A percentile compares a stretch with the other conserved stretches of the same genome.
Evolutionary conservation across 352 stramenopile genomes (phyloP).

Genomic region (Pythium monospermum): DNA sequence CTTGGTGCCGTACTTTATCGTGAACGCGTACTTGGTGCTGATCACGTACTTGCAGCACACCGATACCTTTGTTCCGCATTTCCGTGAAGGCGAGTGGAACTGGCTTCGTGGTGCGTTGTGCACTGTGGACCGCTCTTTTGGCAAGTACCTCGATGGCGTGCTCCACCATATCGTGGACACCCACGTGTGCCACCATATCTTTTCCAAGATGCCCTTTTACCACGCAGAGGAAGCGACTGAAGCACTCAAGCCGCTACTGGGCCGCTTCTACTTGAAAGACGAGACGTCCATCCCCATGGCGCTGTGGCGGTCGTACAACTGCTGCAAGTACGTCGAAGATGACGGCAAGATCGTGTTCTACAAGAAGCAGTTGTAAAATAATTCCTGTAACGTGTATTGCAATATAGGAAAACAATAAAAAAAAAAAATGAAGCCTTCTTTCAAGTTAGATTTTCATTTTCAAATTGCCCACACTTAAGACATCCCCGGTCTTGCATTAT

Average conservation of each 20-base stretch:
- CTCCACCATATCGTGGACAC: slow-evolving; percentile 98
- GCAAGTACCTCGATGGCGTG: slow-evolving; percentile 93
- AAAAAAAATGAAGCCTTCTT: not conserved
- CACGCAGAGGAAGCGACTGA: slow-evolving; percentile 94
- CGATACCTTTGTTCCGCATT: slow-evolving; percentile 97
- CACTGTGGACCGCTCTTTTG: slow-evolving; percentile 97
- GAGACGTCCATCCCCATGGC: slow-evolving; percentile 81
- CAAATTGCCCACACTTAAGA: too few relatives aligned
- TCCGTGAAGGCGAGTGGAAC: slow-evolving; percentile 91
- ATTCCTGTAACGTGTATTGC: too few relatives aligned
- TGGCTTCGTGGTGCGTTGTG: slow-evolving; percentile 95
- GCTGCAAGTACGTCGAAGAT: slow-evolving; percentile 94
- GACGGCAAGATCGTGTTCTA: slow-evolving; percentile 90
- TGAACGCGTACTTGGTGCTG: slow-evolving; percentile 95
- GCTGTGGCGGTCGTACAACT: slow-evolving; percentile 90
- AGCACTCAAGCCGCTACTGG: slow-evolving; percentile 90
- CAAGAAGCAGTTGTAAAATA: slow-evolving; percentile 54
- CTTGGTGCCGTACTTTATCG: slow-evolving; percentile 93
- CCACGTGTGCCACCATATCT: slow-evolving; percentile 98
- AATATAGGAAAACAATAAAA: not conserved
- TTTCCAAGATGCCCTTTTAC: slow-evolving; percentile 99
- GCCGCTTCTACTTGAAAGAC: slow-evolving; percentile 96
- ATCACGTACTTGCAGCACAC: slow-evolving; percentile 99
- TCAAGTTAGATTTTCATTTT: not conserved
- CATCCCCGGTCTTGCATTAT: too few relatives aligned